Conservation (phyloP, 208 protist species). For the Trypanosoma mega region DNA sequence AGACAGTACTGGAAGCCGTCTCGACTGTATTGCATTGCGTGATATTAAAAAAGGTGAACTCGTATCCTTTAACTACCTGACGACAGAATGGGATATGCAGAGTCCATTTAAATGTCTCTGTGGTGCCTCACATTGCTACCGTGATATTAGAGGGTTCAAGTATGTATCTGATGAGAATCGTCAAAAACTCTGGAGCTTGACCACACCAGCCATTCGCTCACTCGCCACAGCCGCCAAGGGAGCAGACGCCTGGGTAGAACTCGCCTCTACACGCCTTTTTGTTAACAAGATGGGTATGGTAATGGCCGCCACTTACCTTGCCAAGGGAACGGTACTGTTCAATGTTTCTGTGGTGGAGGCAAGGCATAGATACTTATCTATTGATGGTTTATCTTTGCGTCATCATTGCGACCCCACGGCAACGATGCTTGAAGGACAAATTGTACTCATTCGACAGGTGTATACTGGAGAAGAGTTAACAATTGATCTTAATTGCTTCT, state of each 20-base stretch:
- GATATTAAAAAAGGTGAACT: slow-evolving; percentile 68
- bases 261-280: slow-evolving; percentile 44
- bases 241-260: slow-evolving; percentile 47
- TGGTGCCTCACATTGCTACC: slow-evolving; percentile 44
- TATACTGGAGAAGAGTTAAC: slow-evolving; percentile 59
- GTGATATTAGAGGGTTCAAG: slow-evolving; percentile 74
- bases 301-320: slow-evolving; percentile 44
- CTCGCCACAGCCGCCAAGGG: slow-evolving; percentile 23
- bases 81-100: slow-evolving; percentile 90
- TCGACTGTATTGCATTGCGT: slow-evolving; percentile 76
- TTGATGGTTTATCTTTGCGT: slow-evolving; percentile 60
- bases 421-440: slow-evolving; percentile 47
- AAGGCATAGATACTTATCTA: slow-evolving; percentile 19
- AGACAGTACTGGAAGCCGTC: slow-evolving; percentile 40
- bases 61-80: slow-evolving; percentile 89
- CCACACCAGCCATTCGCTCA: slow-evolving; percentile 65
- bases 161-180: slow-evolving; percentile 47
- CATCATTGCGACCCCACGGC: slow-evolving; percentile 73
- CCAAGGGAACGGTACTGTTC: slow-evolving; percentile 48
- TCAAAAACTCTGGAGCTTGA: slow-evolving; percentile 71
- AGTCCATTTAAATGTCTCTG: slow-evolving; percentile 79
- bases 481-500: slow-evolving; percentile 66
- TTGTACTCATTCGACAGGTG: slow-evolving; percentile 61
- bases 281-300: slow-evolving; percentile 51
- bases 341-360: slow-evolving; percentile 35